These are phyloP conservation scores for Nitzschia palea DNA, from an alignment of 108 stramenopile genomes.

Conservation along the genomic window DNA sequence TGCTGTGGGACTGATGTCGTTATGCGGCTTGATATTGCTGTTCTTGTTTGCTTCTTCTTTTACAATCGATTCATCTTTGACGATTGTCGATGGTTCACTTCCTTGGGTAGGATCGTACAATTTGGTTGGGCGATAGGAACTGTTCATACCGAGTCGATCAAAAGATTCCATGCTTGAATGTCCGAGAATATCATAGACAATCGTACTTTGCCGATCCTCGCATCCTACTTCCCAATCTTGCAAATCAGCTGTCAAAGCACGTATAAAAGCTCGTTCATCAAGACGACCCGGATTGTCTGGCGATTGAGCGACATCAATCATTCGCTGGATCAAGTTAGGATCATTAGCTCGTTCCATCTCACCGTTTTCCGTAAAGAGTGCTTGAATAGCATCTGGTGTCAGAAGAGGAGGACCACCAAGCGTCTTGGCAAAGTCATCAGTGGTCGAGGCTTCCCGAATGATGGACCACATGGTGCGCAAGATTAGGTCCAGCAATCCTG, in stretches of 20 bases:
- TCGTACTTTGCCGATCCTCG: slow-evolving; percentile 29
- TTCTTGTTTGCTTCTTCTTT: not conserved
- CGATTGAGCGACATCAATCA: slow-evolving; percentile 38
- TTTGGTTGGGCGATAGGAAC: too few species aligned
- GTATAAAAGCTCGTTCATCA: slow-evolving; percentile 27
- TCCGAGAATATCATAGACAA: slow-evolving; percentile 37
- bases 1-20: too few species aligned
- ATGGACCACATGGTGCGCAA: slow-evolving; percentile 7
- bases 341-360: slow-evolving; percentile 51
- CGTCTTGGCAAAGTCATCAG: not conserved
- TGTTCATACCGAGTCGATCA: not conserved
- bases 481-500: slow-evolving; percentile 16
- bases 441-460: not conserved
- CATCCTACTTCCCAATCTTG: slow-evolving; percentile 27
- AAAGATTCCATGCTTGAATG: not conserved
- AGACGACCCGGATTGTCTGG: not conserved
- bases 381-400: slow-evolving; percentile 30
- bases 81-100: not conserved
- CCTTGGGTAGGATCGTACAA: too few species aligned
- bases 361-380: slow-evolving; percentile 51
- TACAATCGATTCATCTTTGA: not conserved
- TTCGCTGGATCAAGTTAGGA: slow-evolving; percentile 45
- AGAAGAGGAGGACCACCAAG: slow-evolving; percentile 11
- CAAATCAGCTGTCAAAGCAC: slow-evolving; percentile 34
- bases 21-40: too few species aligned